Evolutionary conservation across 75 land plant genomes (phyloP).

Genomic region (Isoetes taiwanensis): DNA sequence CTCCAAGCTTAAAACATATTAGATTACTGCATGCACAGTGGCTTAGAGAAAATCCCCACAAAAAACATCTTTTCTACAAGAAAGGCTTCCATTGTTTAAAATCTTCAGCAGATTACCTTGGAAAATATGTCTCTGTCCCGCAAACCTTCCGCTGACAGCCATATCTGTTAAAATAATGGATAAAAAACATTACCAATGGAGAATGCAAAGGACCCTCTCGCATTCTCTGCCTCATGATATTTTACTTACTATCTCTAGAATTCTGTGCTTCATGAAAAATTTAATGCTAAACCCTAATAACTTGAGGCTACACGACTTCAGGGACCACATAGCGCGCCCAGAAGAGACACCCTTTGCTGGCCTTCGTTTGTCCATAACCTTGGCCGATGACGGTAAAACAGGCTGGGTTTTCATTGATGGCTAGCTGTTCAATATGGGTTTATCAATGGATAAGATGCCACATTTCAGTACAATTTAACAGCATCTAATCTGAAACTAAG

Average conservation of each 20-base stretch:
- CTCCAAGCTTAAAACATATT: too few species aligned
- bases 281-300: background rate
- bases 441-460: too few species aligned
- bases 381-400: too few species aligned
- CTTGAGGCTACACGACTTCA: background rate
- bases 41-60: too few species aligned
- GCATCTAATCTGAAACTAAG: too few species aligned
- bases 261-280: background rate
- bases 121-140: slow-evolving; percentile 10
- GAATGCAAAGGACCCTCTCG: background rate
- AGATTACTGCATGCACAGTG: too few species aligned
- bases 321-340: background rate
- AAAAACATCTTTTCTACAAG: background rate
- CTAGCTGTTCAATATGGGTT: too few species aligned
- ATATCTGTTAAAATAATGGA: slow-evolving; percentile 2
- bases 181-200: background rate
- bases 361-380: too few species aligned
- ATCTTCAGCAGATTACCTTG: background rate
- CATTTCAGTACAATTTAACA: too few species aligned
- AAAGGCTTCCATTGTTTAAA: background rate
- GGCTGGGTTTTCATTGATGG: too few species aligned
- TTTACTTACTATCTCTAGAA: background rate
- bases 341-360: slow-evolving; percentile 46
- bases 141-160: slow-evolving; percentile 6
- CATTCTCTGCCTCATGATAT: background rate